These are phyloP conservation scores for Mycena rosella DNA, from an alignment of 768 basidiomycete genomes.

Conservation along the genomic window DNA sequence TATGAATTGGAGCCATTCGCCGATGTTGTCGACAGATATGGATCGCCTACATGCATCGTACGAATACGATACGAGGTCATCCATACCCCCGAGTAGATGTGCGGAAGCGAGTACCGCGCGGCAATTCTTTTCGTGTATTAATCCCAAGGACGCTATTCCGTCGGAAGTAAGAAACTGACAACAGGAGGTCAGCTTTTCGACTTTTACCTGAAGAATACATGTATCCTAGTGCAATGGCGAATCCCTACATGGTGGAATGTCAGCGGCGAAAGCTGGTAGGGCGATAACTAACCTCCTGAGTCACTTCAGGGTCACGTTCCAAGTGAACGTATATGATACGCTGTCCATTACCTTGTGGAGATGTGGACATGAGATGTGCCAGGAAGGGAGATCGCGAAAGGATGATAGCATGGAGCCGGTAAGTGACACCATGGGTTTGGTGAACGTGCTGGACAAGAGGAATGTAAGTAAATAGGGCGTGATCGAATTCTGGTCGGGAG, in stretches of 20 bases:
- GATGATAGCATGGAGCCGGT: constrained; percentile 87
- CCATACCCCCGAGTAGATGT: constrained; percentile 88
- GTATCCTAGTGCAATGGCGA: constrained; percentile 73
- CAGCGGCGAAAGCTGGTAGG: constrained; percentile 27
- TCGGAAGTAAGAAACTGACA: not conserved
- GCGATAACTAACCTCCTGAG: constrained; percentile 75
- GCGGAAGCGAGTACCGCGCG: constrained; percentile 89
- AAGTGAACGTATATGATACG: constrained; percentile 81
- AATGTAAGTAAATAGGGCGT: constrained; percentile 25
- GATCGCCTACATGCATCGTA: constrained; percentile 84
- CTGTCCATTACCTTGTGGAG: constrained; percentile 69
- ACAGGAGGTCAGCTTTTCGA: not conserved
- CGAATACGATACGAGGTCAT: constrained; percentile 84
- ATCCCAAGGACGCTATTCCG: constrained; percentile 60
- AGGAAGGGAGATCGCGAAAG: constrained; percentile 90
- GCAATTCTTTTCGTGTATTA: constrained; percentile 83
- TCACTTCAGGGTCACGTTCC: constrained; percentile 85
- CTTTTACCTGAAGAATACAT: constrained; percentile 73
- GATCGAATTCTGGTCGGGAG: constrained; percentile 3
- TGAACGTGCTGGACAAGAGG: constrained; percentile 70
- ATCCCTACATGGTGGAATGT: constrained; percentile 17
- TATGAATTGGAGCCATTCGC: constrained; percentile 83
- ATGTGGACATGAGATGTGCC: constrained; percentile 89
- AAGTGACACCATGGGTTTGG: constrained; percentile 64
- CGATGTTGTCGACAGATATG: constrained; percentile 80